Evolutionary conservation across 1,139 yeast species (phyloP).

Genomic region (Suhomyces atakaporum): DNA sequence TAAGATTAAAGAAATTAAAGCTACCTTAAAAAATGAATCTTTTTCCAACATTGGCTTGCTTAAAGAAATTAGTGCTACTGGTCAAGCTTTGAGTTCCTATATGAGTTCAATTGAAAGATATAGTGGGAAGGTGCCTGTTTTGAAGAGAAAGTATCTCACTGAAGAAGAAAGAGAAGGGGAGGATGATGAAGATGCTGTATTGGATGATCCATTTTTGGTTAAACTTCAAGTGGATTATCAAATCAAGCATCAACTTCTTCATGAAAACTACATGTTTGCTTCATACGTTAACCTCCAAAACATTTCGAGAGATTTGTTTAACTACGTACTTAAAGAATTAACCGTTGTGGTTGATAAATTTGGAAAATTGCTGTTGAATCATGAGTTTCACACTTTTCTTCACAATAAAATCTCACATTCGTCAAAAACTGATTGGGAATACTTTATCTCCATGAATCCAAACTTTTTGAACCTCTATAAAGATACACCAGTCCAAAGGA

Average conservation of each 20-base stretch:
- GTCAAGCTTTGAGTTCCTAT: slow-evolving; percentile 35
- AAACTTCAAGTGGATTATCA: slow-evolving; percentile 46
- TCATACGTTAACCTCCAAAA: slow-evolving; percentile 47
- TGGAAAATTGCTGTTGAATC: slow-evolving; percentile 30
- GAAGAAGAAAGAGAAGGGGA: slow-evolving; percentile 20
- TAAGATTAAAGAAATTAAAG: slow-evolving; percentile 47
- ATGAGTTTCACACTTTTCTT: slow-evolving; percentile 25
- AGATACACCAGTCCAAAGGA: slow-evolving; percentile 26
- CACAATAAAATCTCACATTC: slow-evolving; percentile 26
- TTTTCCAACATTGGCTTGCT: slow-evolving; percentile 41
- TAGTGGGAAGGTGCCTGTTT: slow-evolving; percentile 30
- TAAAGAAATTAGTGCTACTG: slow-evolving; percentile 45
- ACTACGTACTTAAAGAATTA: slow-evolving; percentile 44
- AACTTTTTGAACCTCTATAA: slow-evolving; percentile 39
- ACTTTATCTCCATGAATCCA: slow-evolving; percentile 38
- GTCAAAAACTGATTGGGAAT: slow-evolving; percentile 40
- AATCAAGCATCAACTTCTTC: slow-evolving; percentile 43
- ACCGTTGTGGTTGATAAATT: slow-evolving; percentile 35
- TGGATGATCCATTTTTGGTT: slow-evolving; percentile 48
- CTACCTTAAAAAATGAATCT: slow-evolving; percentile 45
- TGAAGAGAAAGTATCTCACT: slow-evolving; percentile 23
- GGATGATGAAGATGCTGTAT: slow-evolving; percentile 24
- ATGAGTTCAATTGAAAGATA: slow-evolving; percentile 38
- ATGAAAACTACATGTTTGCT: slow-evolving; percentile 48
- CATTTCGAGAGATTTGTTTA: slow-evolving; percentile 44